phyloP scores from a whole-genome alignment of 192 early-diverging fungal species.

The Geranomyces variabilis region DNA sequence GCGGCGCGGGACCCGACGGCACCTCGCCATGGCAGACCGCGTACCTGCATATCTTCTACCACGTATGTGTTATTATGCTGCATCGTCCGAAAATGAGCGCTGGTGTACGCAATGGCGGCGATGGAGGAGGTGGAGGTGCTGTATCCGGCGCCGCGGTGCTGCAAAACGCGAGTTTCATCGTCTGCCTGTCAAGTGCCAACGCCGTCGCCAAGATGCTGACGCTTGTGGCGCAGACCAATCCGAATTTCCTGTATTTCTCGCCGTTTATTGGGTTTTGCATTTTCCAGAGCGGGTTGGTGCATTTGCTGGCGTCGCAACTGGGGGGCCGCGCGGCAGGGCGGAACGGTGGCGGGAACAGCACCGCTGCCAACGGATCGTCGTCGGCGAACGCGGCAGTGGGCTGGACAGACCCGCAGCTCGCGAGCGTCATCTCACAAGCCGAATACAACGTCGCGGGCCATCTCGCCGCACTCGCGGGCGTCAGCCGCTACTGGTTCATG shows the following conservation, averaged over 20 bases:
- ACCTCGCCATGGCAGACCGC: constrained; percentile 19
- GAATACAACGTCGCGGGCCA: constrained; percentile 27
- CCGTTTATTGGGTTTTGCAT: constrained; percentile 43
- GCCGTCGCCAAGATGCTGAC: constrained; percentile 20
- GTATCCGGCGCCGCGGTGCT: neutral
- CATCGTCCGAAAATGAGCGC: constrained; percentile 47
- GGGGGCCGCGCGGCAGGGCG: neutral
- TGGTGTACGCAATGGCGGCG: neutral
- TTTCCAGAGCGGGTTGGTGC: constrained; percentile 41
- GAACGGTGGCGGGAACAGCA: neutral
- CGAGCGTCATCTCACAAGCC: constrained; percentile 12
- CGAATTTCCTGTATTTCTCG: constrained; percentile 23
- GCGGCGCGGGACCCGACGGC: neutral
- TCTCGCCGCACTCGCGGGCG: constrained; percentile 20
- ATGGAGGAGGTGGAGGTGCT: neutral
- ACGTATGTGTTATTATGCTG: constrained; percentile 44
- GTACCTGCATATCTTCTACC: constrained; percentile 47
- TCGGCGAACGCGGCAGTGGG: neutral
- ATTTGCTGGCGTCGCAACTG: constrained; percentile 38
- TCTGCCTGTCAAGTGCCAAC: constrained; percentile 27
- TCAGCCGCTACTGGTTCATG: constrained; percentile 38
- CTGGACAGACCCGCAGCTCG: constrained; percentile 2
- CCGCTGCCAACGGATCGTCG: too few relatives aligned
- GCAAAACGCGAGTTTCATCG: constrained; percentile 21
- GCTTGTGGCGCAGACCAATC: constrained; percentile 30